phyloP scores from a whole-genome alignment of 495 filamentous ascomycete species.

The Neurospora terricola region DNA sequence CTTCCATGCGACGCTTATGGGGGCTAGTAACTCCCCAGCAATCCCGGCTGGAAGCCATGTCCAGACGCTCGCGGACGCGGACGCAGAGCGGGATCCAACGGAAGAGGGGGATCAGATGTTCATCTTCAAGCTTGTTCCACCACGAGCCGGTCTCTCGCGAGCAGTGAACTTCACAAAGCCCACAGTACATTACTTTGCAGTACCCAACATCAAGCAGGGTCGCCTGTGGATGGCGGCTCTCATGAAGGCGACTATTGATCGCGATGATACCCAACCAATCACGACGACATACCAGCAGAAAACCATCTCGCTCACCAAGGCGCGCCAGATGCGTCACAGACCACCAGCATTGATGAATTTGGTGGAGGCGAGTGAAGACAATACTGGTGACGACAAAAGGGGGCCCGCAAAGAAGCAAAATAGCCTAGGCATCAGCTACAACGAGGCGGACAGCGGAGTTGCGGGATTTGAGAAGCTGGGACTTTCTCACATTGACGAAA shows the following conservation, averaged over 20 bases:
- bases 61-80: conserved; percentile 39
- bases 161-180: conserved; percentile 96
- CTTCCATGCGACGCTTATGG: conserved; percentile 84
- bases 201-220: conserved; percentile 78
- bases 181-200: conserved; percentile 94
- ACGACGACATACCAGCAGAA: conserved; percentile 91
- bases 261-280: conserved; percentile 67
- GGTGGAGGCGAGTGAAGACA: conserved; percentile 42
- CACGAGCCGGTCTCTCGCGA: conserved; percentile 74
- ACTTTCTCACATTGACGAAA: conserved; percentile 28
- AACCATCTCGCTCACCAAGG: conserved; percentile 82
- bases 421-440: conserved; percentile 6
- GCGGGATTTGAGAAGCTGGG: conserved; percentile 38
- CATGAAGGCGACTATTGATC: conserved; percentile 98
- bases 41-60: conserved; percentile 57
- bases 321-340: conserved; percentile 68
- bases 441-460: conserved; percentile 40
- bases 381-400: conserved; percentile 9
- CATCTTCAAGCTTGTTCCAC: conserved; percentile 97
- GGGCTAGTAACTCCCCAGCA: conserved; percentile 65
- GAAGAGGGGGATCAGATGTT: conserved; percentile 57
- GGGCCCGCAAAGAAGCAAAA: conserved; percentile 5
- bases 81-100: conserved; percentile 31
- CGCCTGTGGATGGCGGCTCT: conserved; percentile 97
- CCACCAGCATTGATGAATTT: conserved; percentile 78